Percentiles rank a stretch among this genome's conserved stretches.
Conservation (phyloP, 116 monocot species). For the Cymodocea nodosa region DNA sequence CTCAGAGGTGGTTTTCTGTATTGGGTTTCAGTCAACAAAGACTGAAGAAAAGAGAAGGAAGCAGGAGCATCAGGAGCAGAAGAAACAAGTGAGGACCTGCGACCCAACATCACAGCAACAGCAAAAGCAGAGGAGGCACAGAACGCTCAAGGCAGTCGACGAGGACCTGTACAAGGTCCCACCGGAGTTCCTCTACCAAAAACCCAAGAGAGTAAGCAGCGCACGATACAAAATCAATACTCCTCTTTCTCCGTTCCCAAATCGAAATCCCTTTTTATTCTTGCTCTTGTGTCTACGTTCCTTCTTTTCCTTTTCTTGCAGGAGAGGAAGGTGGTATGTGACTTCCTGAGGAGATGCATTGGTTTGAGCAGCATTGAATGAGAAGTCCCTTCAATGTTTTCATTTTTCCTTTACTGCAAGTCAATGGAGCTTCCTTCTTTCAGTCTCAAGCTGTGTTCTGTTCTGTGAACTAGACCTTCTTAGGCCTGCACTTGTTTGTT, state of each 20-base stretch:
- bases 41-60: conserved; percentile 4
- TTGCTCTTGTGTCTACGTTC: background rate
- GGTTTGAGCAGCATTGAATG: conserved; percentile 26
- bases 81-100: conserved; percentile 1
- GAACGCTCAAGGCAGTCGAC: conserved; percentile 17
- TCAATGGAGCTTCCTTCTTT: too few species aligned
- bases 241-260: too few species aligned
- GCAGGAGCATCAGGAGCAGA: conserved; percentile 3
- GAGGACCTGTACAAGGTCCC: conserved; percentile 35
- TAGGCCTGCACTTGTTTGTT: background rate
- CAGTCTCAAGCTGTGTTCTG: too few species aligned
- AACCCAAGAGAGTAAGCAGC: conserved; percentile 12
- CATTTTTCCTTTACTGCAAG: too few species aligned
- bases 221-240: background rate
- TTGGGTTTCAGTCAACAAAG: background rate
- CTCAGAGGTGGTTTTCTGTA: background rate
- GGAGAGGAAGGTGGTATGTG: conserved; percentile 15
- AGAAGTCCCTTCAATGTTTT: background rate
- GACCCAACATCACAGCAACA: conserved; percentile 4
- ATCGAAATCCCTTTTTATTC: background rate
- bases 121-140: background rate
- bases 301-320: conserved; percentile 4
- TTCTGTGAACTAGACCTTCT: background rate
- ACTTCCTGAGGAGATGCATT: conserved; percentile 24
- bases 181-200: conserved; percentile 14